Evolutionary conservation across 2,329 filamentous ascomycete species (phyloP).

Genomic region (Colletotrichum sp.): DNA sequence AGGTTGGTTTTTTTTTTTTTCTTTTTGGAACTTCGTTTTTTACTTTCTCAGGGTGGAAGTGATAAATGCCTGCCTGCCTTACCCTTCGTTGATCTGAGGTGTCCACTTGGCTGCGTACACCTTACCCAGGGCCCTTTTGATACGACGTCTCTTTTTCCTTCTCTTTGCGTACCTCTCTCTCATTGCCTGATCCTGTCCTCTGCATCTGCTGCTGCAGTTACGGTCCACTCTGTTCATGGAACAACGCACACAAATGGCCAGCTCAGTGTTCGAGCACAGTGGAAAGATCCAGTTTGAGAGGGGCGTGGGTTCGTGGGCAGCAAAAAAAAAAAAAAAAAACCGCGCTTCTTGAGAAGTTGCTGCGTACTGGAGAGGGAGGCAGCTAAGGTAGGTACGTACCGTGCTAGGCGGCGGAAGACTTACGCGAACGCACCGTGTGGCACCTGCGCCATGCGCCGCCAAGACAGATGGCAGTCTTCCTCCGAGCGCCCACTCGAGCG

Average conservation of each 20-base stretch:
- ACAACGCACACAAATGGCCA: not conserved
- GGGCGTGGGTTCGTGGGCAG: not conserved
- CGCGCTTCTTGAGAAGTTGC: not conserved
- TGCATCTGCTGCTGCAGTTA: not conserved
- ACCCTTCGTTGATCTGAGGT: not conserved
- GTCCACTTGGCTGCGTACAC: not conserved
- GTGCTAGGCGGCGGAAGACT: not conserved
- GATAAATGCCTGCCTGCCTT: not conserved
- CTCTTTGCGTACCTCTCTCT: not conserved
- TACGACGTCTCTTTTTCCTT: not conserved
- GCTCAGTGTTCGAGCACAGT: not conserved
- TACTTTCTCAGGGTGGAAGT: not conserved
- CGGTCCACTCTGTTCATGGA: not conserved
- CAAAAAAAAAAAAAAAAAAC: not conserved
- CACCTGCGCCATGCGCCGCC: slow-evolving; percentile 15
- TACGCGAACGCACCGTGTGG: slow-evolving; percentile 18
- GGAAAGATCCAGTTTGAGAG: not conserved
- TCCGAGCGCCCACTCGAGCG: not conserved
- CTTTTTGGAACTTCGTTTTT: not conserved
- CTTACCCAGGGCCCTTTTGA: slow-evolving; percentile 1
- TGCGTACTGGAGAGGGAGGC: not conserved
- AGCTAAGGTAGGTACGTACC: not conserved
- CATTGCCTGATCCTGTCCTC: not conserved
- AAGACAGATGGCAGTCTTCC: slow-evolving; percentile 14
- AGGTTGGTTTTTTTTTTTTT: too few species aligned